Evolutionary conservation across 169 alveolate genomes (phyloP).

Genomic region (Plasmodium sp.): DNA sequence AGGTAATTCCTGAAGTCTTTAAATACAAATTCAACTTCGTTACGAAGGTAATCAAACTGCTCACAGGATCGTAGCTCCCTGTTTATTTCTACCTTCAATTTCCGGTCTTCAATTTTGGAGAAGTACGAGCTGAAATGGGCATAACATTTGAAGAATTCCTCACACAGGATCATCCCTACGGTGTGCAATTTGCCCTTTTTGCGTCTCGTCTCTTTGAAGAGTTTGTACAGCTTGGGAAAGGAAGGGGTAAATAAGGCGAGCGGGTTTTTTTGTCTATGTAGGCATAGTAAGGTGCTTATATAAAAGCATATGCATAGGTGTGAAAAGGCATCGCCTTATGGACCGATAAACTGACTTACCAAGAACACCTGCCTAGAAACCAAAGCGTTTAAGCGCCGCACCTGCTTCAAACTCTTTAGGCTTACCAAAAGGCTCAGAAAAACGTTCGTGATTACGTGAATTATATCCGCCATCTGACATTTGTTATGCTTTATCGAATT

Average conservation of each 20-base stretch:
- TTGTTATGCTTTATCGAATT: slow-evolving; percentile 5
- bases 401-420: slow-evolving; percentile 13
- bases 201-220: not conserved
- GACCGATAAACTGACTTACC: not conserved
- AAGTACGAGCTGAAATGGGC: slow-evolving; percentile 19
- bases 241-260: not conserved
- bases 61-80: not conserved
- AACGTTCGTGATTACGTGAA: slow-evolving; percentile 20
- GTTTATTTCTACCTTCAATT: slow-evolving; percentile 18
- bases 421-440: slow-evolving; percentile 8
- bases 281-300: not conserved
- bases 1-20: slow-evolving; percentile 37
- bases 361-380: slow-evolving; percentile 13
- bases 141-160: slow-evolving; percentile 57
- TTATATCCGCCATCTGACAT: slow-evolving; percentile 5
- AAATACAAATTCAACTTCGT: slow-evolving; percentile 8
- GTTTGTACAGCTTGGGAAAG: slow-evolving; percentile 4
- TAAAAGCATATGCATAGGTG: not conserved
- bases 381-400: not conserved
- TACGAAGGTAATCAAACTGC: not conserved
- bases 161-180: not conserved
- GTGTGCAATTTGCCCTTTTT: not conserved
- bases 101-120: slow-evolving; percentile 18
- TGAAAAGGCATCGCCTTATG: not conserved
- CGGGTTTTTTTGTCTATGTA: not conserved